Percentiles rank a stretch among this genome's conserved stretches.
These are phyloP conservation scores for Malassezia yamatoensis DNA, from an alignment of 1,284 basidiomycete species.

Conservation along the genomic window DNA sequence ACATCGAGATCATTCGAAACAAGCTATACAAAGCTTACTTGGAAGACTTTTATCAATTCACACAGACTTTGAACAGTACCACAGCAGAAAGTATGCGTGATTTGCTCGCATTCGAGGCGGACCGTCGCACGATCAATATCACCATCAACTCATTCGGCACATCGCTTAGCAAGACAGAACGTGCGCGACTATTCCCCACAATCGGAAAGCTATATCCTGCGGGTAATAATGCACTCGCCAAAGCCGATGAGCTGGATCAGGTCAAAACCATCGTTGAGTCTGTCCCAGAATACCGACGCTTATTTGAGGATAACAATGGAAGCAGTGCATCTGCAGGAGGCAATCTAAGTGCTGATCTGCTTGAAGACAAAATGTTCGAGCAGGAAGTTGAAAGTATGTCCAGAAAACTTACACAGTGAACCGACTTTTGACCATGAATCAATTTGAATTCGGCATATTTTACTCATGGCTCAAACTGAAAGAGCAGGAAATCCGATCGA, in stretches of 20 bases:
- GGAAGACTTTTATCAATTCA: conserved; percentile 88
- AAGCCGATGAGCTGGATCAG: conserved; percentile 89
- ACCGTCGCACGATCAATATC: conserved; percentile 92
- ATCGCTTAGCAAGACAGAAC: conserved; percentile 84
- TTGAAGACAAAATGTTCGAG: conserved; percentile 93
- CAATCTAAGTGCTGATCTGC: conserved; percentile 51
- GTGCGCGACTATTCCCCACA: conserved; percentile 86
- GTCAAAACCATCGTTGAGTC: conserved; percentile 78
- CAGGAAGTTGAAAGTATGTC: conserved; percentile 63
- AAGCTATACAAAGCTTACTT: conserved; percentile 99
- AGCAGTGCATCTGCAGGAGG: conserved; percentile 45
- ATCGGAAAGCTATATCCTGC: conserved; percentile 89
- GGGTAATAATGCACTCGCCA: conserved; percentile 85
- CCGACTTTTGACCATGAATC: conserved; percentile 41
- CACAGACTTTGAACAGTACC: conserved; percentile 60
- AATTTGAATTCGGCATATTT: conserved; percentile 44
- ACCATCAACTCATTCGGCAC: conserved; percentile 99
- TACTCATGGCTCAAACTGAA: conserved; percentile 57
- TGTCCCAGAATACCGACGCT: conserved; percentile 76
- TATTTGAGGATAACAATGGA: conserved; percentile 58
- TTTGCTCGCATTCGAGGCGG: conserved; percentile 90
- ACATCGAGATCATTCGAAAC: conserved; percentile 99
- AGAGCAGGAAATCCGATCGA: conserved; percentile 94
- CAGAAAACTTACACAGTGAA: conserved; percentile 22
- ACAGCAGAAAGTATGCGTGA: conserved; percentile 49